Evolutionary conservation across 371 early-diverging fungal species (phyloP).

Genomic region (Mortierella sp.): DNA sequence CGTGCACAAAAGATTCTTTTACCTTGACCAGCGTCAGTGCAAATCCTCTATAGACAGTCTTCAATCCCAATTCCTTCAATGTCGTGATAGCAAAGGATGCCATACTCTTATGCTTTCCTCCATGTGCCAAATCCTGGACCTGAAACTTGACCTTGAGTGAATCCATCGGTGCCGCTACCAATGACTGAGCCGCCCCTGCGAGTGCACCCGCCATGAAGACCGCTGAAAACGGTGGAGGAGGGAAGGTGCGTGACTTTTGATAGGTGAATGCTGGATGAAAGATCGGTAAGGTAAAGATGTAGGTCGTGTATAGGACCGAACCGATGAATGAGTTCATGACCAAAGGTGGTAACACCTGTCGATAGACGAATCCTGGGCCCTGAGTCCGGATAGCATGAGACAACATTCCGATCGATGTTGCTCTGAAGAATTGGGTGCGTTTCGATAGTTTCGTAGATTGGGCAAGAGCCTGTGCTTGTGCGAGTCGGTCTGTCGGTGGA

Average conservation of each 20-base stretch:
- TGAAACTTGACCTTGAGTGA: conserved; percentile 81
- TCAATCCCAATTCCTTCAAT: conserved; percentile 69
- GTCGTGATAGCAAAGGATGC: conserved; percentile 73
- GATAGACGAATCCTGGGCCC: conserved; percentile 73
- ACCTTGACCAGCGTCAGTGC: conserved; percentile 74
- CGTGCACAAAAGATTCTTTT: no score
- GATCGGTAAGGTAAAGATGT: conserved; percentile 66
- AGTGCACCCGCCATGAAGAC: conserved; percentile 75
- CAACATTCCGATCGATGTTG: conserved; percentile 81
- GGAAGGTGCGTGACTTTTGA: conserved; percentile 67
- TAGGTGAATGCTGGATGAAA: conserved; percentile 69
- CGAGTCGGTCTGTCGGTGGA: conserved; percentile 48
- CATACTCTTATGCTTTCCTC: conserved; percentile 80
- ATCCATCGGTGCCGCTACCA: conserved; percentile 81
- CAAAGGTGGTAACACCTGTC: conserved; percentile 80
- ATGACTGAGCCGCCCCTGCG: conserved; percentile 80
- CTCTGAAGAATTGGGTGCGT: conserved; percentile 62
- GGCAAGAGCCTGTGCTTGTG: background rate
- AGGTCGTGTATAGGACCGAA: conserved; percentile 72
- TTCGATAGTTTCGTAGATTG: conserved; percentile 13
- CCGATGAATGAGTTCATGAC: conserved; percentile 81
- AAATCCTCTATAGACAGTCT: conserved; percentile 78
- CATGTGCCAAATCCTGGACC: conserved; percentile 73
- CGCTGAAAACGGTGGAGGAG: conserved; percentile 68
- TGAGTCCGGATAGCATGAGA: conserved; percentile 68